A percentile compares a stretch with the other conserved stretches of the same genome.
These are phyloP conservation scores for Blastomyces parvus DNA, from an alignment of 2,329 filamentous ascomycete species.

Conservation along the genomic window DNA sequence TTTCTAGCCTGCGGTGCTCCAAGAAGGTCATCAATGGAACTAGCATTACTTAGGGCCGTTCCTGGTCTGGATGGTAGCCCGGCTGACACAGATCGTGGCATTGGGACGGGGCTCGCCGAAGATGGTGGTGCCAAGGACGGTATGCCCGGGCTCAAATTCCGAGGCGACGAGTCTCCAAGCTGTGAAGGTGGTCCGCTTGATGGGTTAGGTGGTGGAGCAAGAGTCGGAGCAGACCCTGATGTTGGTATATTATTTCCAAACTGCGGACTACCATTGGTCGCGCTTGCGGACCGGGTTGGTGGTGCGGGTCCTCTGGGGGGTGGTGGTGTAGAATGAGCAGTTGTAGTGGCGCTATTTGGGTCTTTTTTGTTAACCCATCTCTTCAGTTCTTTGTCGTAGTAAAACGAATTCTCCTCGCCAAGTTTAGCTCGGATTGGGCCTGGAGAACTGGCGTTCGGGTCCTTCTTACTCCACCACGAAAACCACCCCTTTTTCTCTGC, in stretches of 20 bases:
- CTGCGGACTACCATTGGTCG: constrained; percentile 43
- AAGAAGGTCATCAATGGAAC: constrained; percentile 85
- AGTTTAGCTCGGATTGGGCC: constrained; percentile 81
- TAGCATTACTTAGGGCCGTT: constrained; percentile 83
- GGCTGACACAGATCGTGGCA: constrained; percentile 31
- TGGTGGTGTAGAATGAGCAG: constrained; percentile 60
- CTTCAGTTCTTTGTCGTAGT: constrained; percentile 91
- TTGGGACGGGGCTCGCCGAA: constrained; percentile 25
- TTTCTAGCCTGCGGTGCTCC: constrained; percentile 64
- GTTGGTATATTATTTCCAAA: constrained; percentile 7
- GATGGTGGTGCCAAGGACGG: constrained; percentile 15
- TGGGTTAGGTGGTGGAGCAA: constrained; percentile 6
- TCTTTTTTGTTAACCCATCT: constrained; percentile 98
- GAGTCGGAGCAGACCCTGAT: constrained; percentile 13
- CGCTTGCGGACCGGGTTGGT: constrained; percentile 45
- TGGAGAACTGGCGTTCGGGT: constrained; percentile 49
- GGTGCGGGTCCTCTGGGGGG: constrained; percentile 56
- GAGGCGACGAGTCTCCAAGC: constrained; percentile 7
- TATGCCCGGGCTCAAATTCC: constrained; percentile 1
- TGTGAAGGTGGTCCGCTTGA: constrained; percentile 6
- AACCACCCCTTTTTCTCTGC: constrained; percentile 59
- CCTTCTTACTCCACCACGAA: constrained; percentile 62
- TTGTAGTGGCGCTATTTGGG: constrained; percentile 51
- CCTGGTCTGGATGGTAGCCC: constrained; percentile 59
- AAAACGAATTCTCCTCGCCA: constrained; percentile 84